Conservation (phyloP, 148 eudicot genomes). For the Cornus controversa region DNA sequence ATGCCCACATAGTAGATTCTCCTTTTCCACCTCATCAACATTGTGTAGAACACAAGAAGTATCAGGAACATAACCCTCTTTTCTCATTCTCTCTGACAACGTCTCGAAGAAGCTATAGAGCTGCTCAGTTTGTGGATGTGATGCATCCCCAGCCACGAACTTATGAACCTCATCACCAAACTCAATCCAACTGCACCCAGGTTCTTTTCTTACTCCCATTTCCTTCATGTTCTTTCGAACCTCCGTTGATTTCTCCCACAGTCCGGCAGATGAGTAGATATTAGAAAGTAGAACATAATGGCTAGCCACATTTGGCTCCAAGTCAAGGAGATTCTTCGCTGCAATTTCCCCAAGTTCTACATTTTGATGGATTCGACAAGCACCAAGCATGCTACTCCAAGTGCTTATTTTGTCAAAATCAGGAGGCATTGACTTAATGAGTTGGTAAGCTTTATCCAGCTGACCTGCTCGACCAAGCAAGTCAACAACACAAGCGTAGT, state of each 20-base stretch:
- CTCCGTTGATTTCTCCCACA: slow-evolving; percentile 67
- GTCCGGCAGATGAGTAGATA: slow-evolving; percentile 65
- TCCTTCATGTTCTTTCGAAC: slow-evolving; percentile 61
- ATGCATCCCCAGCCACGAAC: slow-evolving; percentile 65
- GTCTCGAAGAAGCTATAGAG: slow-evolving; percentile 42
- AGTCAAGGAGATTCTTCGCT: slow-evolving; percentile 51
- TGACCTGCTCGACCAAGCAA: slow-evolving; percentile 85
- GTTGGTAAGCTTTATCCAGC: slow-evolving; percentile 55
- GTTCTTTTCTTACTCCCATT: slow-evolving; percentile 75
- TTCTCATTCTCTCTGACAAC: slow-evolving; percentile 47
- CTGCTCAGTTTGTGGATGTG: slow-evolving; percentile 53
- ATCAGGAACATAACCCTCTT: slow-evolving; percentile 65
- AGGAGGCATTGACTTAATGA: slow-evolving; percentile 56
- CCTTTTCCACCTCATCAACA: slow-evolving; percentile 52
- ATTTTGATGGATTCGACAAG: slow-evolving; percentile 72
- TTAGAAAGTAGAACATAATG: slow-evolving; percentile 78
- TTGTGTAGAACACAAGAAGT: slow-evolving; percentile 70
- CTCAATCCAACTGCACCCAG: slow-evolving; percentile 92
- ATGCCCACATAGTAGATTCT: slow-evolving; percentile 52
- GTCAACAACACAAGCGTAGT: slow-evolving; percentile 73
- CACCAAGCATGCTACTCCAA: slow-evolving; percentile 86
- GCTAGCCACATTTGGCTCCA: slow-evolving; percentile 70
- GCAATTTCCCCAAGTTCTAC: slow-evolving; percentile 72
- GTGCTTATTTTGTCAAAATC: slow-evolving; percentile 50
- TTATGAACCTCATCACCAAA: slow-evolving; percentile 58